A percentile compares a stretch with the other conserved stretches of the same genome.
Conservation (phyloP, 768 basidiomycete species). For the Macrolepiota fuliginosa region DNA sequence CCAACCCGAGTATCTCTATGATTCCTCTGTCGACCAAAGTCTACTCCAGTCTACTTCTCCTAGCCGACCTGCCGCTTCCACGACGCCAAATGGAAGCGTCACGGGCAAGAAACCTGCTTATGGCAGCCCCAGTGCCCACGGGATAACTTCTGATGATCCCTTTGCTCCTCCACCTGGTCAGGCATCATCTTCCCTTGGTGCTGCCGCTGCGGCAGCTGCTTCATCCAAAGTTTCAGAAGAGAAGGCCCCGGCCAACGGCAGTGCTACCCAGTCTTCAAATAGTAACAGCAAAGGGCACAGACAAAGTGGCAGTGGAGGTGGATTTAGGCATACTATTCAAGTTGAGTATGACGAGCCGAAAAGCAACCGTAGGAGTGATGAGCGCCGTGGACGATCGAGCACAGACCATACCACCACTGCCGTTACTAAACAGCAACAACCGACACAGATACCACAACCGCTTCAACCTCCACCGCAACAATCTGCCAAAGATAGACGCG, state of each 20-base stretch:
- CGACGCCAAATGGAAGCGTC: conserved; percentile 26
- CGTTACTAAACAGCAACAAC: conserved; percentile 19
- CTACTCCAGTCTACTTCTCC: conserved; percentile 36
- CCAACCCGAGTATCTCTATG: conserved; percentile 76
- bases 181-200: neutral
- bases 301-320: conserved; percentile 40
- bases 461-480: conserved; percentile 9
- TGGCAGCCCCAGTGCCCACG: conserved; percentile 33
- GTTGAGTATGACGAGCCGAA: conserved; percentile 84
- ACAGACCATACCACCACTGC: conserved; percentile 28
- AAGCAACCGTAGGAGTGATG: conserved; percentile 29
- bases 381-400: conserved; percentile 14
- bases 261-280: conserved; percentile 13
- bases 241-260: conserved; percentile 7
- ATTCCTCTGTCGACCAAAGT: conserved; percentile 64
- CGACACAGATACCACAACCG: conserved; percentile 2
- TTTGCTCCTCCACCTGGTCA: conserved; percentile 48
- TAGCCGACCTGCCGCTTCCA: conserved; percentile 17
- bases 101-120: conserved; percentile 22
- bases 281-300: conserved; percentile 43
- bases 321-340: conserved; percentile 90
- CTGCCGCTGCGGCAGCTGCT: conserved; percentile 18
- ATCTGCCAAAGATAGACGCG: conserved; percentile 29
- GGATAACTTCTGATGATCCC: conserved; percentile 66
- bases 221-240: conserved; percentile 17